Evolutionary conservation across 176 grass and related monocot species (phyloP), one percentile per base, ranked within the genome.

Genomic region (Oryza punctata): DNA sequence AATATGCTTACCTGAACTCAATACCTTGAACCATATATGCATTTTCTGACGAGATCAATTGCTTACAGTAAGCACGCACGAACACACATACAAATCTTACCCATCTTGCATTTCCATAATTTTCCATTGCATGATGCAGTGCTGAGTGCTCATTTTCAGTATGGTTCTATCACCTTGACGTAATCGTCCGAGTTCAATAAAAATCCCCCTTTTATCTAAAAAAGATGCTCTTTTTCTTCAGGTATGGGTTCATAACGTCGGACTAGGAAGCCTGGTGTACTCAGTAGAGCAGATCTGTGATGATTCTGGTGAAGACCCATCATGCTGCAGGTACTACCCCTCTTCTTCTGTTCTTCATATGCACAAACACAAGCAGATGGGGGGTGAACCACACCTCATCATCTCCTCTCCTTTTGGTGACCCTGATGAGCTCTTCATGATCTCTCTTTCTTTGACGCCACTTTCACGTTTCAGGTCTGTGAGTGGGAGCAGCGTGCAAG

Each of bases 241-340:
- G 94, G 91, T 96, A 82, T 96, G 94, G 94, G 16, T 80, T 6
- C 91, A 93, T 27, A n/a, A 96, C 43, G 30, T 91, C 19, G 91
- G 64, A 50, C 30, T 96, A 3, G 93, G 86, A 79, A 96, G 50
- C 82, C 67, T 91, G 12, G 67, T 91, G 33, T 96, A 96, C 61
- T 10, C 79, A 21, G 49, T 82, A 32, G 94, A 96, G 77, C 86
- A 93, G 80, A 80, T 96, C 40, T 96, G 91, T 12, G 91, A 96
- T 24, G 91, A 81, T 80, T 93, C 91, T 29, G 94, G 94, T 15
- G 91, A 93, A 89, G 94, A 96, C 84, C 94, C 94, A 41, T 78
- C 91, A 67, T 96, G 94, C 85, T 73, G 94, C 88, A 96, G 90
- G 94, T 86, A 41, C 40, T 86, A 41, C 40, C 40, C 75, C 18